Evolutionary conservation across 352 stramenopile genomes (phyloP).

Genomic region (Pythium diclinum): DNA sequence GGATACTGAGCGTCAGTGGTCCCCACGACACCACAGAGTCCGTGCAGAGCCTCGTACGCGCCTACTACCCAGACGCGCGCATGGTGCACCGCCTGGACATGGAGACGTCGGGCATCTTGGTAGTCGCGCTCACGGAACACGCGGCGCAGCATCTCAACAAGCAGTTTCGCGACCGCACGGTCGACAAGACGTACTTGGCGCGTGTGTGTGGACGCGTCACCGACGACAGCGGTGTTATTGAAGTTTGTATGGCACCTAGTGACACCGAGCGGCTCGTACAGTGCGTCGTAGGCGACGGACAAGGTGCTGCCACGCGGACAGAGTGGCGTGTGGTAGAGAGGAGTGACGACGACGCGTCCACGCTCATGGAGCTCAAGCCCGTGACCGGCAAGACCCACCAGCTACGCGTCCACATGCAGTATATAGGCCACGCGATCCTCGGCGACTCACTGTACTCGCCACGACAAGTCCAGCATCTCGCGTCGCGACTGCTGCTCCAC

Average conservation of each 20-base stretch:
- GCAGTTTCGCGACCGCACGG: conserved; percentile 57
- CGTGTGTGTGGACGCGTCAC: conserved; percentile 43
- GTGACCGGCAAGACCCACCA: conserved; percentile 92
- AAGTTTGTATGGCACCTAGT: conserved; percentile 51
- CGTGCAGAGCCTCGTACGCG: conserved; percentile 41
- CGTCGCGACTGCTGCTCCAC: conserved; percentile 37
- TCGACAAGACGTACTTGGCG: conserved; percentile 64
- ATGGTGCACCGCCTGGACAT: conserved; percentile 81
- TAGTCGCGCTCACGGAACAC: conserved; percentile 57
- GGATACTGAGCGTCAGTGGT: conserved; percentile 59
- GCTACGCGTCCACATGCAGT: conserved; percentile 92
- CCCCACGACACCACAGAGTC: conserved; percentile 35
- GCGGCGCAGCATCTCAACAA: conserved; percentile 59
- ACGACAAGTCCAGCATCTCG: conserved; percentile 36
- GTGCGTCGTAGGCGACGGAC: conserved; percentile 29
- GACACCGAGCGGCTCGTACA: conserved; percentile 48
- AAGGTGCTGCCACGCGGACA: conserved; percentile 20
- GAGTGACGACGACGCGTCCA: conserved; percentile 23
- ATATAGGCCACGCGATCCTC: conserved; percentile 91
- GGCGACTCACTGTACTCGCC: conserved; percentile 88
- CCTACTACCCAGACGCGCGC: conserved; percentile 46
- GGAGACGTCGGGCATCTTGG: conserved; percentile 69
- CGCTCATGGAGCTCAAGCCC: conserved; percentile 63
- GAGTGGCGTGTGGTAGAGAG: conserved; percentile 37
- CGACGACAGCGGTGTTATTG: conserved; percentile 28